Percentiles rank a stretch among this genome's conserved stretches.
These are phyloP conservation scores for Mollisiaceae sp. DNA, from an alignment of 2,329 filamentous ascomycete species.

Conservation along the genomic window DNA sequence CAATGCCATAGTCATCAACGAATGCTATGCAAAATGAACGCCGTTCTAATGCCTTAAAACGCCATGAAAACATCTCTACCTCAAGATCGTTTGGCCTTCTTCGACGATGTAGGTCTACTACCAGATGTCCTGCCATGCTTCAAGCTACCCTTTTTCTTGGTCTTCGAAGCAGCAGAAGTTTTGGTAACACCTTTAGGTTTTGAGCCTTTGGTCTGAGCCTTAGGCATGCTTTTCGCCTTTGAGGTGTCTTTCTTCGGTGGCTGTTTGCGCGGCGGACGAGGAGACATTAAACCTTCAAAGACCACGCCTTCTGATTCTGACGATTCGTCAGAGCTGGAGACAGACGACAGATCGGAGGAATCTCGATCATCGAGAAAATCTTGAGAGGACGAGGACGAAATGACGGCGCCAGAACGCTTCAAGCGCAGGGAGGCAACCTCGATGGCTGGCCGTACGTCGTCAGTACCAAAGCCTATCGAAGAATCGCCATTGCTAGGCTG, in stretches of 20 bases:
- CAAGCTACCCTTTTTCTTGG: neutral
- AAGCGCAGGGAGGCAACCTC: slow-evolving; percentile 4
- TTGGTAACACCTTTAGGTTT: neutral
- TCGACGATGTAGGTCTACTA: neutral
- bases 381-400: neutral
- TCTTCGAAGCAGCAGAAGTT: neutral
- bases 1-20: neutral
- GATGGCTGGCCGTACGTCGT: slow-evolving; percentile 6
- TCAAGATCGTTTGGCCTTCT: neutral
- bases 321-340: neutral
- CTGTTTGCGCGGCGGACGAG: neutral
- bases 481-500: neutral
- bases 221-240: neutral
- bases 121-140: neutral
- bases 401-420: neutral
- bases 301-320: neutral
- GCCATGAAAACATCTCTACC: neutral
- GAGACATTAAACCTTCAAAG: slow-evolving; percentile 3
- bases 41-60: slow-evolving; percentile 2
- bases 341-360: neutral
- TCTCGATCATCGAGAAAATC: slow-evolving; percentile 2
- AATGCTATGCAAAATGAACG: slow-evolving; percentile 1
- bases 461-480: neutral
- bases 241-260: neutral
- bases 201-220: neutral